These are phyloP conservation scores for Chionographis japonica DNA, from an alignment of 106 monocot genomes.

Conservation along the genomic window DNA sequence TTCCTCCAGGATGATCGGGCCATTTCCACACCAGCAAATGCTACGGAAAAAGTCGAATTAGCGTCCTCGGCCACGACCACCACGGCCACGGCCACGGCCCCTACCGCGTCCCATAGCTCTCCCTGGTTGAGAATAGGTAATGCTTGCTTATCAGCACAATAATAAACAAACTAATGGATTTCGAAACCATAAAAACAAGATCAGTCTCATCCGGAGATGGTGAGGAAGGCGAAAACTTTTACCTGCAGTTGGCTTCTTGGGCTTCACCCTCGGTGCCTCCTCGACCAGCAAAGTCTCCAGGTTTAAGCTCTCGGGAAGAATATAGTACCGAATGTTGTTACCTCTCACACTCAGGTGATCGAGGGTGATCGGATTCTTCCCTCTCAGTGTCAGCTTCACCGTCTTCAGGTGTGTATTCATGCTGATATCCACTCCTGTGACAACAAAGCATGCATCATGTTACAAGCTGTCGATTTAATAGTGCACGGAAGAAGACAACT, in stretches of 20 bases:
- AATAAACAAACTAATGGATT: no score
- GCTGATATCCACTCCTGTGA: constrained; percentile 85
- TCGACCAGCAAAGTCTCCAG: constrained; percentile 92
- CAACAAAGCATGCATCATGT: not conserved
- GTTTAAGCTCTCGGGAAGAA: constrained; percentile 93
- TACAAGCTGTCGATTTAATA: no score
- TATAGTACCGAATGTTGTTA: constrained; percentile 88
- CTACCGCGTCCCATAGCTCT: constrained; percentile 64
- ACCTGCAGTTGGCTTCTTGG: constrained; percentile 92
- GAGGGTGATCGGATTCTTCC: constrained; percentile 84
- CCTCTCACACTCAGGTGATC: constrained; percentile 94
- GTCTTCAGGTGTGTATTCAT: constrained; percentile 98
- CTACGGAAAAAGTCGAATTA: not conserved
- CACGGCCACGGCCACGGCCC: constrained; percentile 71
- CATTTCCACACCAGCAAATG: no score
- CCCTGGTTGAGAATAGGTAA: constrained; percentile 26
- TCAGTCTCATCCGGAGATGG: not conserved
- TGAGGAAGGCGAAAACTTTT: not conserved
- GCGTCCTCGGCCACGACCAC: constrained; percentile 72
- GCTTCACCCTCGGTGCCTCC: constrained; percentile 87
- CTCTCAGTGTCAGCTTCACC: constrained; percentile 85
- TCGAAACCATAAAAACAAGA: no score
- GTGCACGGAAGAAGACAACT: no score
- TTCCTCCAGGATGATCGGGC: no score
- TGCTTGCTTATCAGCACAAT: no score